Evolutionary conservation across 78 protist genomes (phyloP), one percentile per base, ranked within the genome.

Genomic region (Dictyostelium purpureum): DNA sequence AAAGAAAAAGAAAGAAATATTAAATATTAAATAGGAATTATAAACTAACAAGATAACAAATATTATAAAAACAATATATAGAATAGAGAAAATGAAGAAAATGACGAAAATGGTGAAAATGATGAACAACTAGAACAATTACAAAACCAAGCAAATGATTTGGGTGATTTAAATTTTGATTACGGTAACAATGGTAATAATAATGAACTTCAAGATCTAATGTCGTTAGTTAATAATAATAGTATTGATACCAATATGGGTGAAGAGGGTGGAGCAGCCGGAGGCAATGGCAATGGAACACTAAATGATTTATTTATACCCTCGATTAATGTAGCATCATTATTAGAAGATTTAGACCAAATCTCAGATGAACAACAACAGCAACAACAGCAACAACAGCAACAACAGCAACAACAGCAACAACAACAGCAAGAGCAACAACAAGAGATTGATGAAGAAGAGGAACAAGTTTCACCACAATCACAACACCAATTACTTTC

Each of bases 51-150:
- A n/a, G n/a, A n/a, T n/a, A n/a, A n/a, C n/a, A n/a, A n/a, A n/a
- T n/a, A n/a, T n/a, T n/a, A n/a, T n/a, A n/a, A n/a, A n/a, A n/a
- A n/a, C n/a, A n/a, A n/a, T n/a, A n/a, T 18, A 35, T 16, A 35
- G 47, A n/a, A 51, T 51, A 45, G 65, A 57, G 35, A 24, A 21
- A 28, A 28, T 28, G 35, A 6, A 40, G 45, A 16, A 14, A 16
- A 47, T 47, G 71, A 43, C 16, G 71, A 43, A 63, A 43, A 31
- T 14, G 85, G 57, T 24, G 71, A 28, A 5, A 42, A 57, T 38
- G 74, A 79, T n/a, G 88, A 69, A 24, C 47, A 52, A 42, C 51
- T 51, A 18, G 70, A 79, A 57, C 71, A 77, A 38, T 47, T 73
- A 73, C 79, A 73, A 47, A 47, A 73, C 28, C 65, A 31, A 26